These are phyloP conservation scores for Phoma herbarum DNA, from an alignment of 2,329 filamentous ascomycete genomes.

Conservation along the genomic window DNA sequence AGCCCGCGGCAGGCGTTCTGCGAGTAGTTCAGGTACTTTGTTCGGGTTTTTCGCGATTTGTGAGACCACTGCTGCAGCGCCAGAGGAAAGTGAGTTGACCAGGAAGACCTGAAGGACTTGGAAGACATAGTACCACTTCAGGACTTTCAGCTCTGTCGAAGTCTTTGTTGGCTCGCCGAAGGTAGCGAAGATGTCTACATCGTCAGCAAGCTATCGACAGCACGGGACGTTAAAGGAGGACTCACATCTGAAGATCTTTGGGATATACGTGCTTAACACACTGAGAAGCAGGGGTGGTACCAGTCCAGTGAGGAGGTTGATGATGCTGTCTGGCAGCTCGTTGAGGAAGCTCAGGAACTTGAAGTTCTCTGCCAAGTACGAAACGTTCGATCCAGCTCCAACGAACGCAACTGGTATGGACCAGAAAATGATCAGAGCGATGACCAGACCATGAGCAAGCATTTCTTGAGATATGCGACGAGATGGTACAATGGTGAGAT, in stretches of 20 bases:
- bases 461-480: constrained; percentile 79
- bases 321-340: constrained; percentile 72
- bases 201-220: constrained; percentile 13
- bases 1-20: constrained; percentile 77
- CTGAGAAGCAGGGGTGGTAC: constrained; percentile 81
- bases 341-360: constrained; percentile 78
- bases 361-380: constrained; percentile 69
- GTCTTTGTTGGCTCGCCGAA: constrained; percentile 82
- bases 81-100: constrained; percentile 81
- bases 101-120: constrained; percentile 93
- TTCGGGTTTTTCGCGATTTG: constrained; percentile 71
- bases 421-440: constrained; percentile 87
- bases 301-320: constrained; percentile 85
- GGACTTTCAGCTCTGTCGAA: constrained; percentile 84
- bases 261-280: constrained; percentile 85
- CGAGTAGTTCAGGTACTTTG: constrained; percentile 70
- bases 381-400: constrained; percentile 85
- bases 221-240: constrained; percentile 22
- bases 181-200: constrained; percentile 76
- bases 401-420: constrained; percentile 79
- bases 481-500: constrained; percentile 82
- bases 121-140: constrained; percentile 91
- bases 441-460: constrained; percentile 77
- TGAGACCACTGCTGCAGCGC: constrained; percentile 74
- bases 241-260: constrained; percentile 80